A percentile compares a stretch with the other conserved stretches of the same genome.
phyloP scores from a whole-genome alignment of 495 filamentous ascomycete genomes.

The Aspergillus bridgeri region DNA sequence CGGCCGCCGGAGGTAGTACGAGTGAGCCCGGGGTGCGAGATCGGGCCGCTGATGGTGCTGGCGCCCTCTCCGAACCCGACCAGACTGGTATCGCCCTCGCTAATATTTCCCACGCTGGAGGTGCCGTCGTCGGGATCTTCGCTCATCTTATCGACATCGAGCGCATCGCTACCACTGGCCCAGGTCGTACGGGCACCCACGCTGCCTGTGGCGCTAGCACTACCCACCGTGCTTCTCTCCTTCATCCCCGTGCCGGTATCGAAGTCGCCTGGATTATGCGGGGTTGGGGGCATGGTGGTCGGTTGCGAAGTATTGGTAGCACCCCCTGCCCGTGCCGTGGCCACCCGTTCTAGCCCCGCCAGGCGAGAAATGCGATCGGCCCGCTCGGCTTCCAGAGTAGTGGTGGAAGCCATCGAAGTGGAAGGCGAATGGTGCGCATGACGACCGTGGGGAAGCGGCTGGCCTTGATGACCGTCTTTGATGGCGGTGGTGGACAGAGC shows the following conservation, averaged over 20 bases:
- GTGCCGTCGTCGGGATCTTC: slow-evolving; percentile 63
- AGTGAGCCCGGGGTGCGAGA: slow-evolving; percentile 41
- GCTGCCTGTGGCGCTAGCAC: slow-evolving; percentile 73
- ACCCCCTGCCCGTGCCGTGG: slow-evolving; percentile 57
- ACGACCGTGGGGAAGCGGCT: slow-evolving; percentile 52
- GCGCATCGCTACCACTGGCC: slow-evolving; percentile 62
- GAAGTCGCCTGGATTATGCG: slow-evolving; percentile 59
- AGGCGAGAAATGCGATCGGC: slow-evolving; percentile 91
- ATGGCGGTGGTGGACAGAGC: slow-evolving; percentile 87
- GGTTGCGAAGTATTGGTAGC: slow-evolving; percentile 16
- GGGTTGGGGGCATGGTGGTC: slow-evolving; percentile 21
- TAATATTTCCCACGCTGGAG: slow-evolving; percentile 67
- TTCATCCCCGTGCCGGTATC: slow-evolving; percentile 57
- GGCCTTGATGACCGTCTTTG: slow-evolving; percentile 87
- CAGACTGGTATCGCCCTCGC: slow-evolving; percentile 67
- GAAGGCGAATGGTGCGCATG: slow-evolving; percentile 52
- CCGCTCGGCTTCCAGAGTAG: slow-evolving; percentile 80
- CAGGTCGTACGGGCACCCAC: slow-evolving; percentile 72
- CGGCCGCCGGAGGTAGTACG: slow-evolving; percentile 34
- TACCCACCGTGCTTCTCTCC: slow-evolving; percentile 81
- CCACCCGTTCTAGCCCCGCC: slow-evolving; percentile 77
- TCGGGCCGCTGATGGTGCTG: slow-evolving; percentile 72
- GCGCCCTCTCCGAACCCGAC: slow-evolving; percentile 89
- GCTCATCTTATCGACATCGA: slow-evolving; percentile 67
- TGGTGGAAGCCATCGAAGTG: slow-evolving; percentile 56